Base-by-base conservation (phyloP, 1,284 basidiomycete genomes). In the Sporisorium sorghi region DNA sequence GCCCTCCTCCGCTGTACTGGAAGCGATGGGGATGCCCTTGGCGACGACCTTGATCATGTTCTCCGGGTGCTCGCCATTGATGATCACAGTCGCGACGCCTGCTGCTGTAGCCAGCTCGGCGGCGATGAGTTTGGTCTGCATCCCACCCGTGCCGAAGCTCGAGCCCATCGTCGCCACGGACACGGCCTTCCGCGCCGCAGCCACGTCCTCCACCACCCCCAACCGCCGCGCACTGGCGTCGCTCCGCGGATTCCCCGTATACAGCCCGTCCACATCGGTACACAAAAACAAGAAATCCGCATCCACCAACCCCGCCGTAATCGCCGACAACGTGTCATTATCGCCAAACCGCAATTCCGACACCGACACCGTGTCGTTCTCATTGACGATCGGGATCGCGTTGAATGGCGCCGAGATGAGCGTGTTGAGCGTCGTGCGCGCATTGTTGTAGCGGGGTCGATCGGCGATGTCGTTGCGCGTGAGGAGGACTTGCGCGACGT, bases 61-160 rank as follows among this genome's bases (percentile, higher is more conserved):
- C 47, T 89, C 87, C 0, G 94, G 93, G 44, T 89, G 88, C 76
- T 90, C 67, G 39, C 79, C 79, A 50, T 83, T 83, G 23, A 84
- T 49, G 48, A 99, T 93, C 46, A 98, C 89, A 0, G 96, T 97
- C 0, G 93, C 91, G n/a, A 97, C 94, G 5, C 97, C 96, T 0
- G 95, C 96, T 0, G 91, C 94, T 0, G 93, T 97, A 0, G 96
- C 95, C 15, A 99, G 92, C 83, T 99, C 97, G 0, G 97, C 96
- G 1, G 96, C 96, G 71, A 99, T 97, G 66, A 99, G 89, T 84
- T 99, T 99, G 7, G 97, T 99, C 86, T 97, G 94, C 97, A 99
- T 99, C 6, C 97, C 97, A 1, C 96, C 97, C 2, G 97, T 99
- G 0, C 96, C 97, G 12, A 99, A 88, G 71, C 89, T 93, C 0